phyloP scores from a whole-genome alignment of 495 filamentous ascomycete species.

The Aspergillus sclerotioniger region DNA sequence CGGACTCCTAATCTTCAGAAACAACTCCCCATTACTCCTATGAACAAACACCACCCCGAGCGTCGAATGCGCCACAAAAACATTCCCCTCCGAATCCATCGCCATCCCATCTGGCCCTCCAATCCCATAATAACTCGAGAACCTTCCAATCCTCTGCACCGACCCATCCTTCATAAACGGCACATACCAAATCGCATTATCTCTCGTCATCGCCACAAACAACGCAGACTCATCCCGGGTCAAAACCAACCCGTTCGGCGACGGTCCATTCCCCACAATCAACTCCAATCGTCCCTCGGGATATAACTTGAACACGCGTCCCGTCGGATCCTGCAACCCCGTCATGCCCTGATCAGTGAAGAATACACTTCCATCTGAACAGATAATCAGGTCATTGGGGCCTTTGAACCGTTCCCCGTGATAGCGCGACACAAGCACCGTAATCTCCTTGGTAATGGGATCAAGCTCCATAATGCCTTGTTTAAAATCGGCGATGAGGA shows the following conservation, averaged over 20 bases:
- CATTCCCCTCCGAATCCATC: slow-evolving; percentile 8
- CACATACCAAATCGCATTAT: slow-evolving; percentile 5
- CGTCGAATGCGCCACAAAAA: slow-evolving; percentile 12
- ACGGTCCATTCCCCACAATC: slow-evolving; percentile 5
- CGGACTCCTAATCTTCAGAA: background rate
- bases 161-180: slow-evolving; percentile 5
- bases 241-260: slow-evolving; percentile 1
- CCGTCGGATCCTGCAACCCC: slow-evolving; percentile 4
- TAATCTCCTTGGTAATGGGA: background rate
- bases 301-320: background rate
- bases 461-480: slow-evolving; percentile 13
- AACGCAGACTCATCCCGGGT: slow-evolving; percentile 1
- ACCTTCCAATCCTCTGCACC: slow-evolving; percentile 9
- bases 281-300: background rate
- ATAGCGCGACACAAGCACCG: slow-evolving; percentile 6
- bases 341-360: slow-evolving; percentile 15
- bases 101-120: slow-evolving; percentile 12
- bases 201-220: slow-evolving; percentile 6
- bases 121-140: slow-evolving; percentile 15
- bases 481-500: slow-evolving; percentile 14
- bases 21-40: slow-evolving; percentile 7
- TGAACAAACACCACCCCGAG: slow-evolving; percentile 13
- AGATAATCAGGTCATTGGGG: slow-evolving; percentile 11
- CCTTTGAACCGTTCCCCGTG: slow-evolving; percentile 15
- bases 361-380: slow-evolving; percentile 1